phyloP scores from a whole-genome alignment of 352 stramenopile genomes.

The Pythium phragmitis region DNA sequence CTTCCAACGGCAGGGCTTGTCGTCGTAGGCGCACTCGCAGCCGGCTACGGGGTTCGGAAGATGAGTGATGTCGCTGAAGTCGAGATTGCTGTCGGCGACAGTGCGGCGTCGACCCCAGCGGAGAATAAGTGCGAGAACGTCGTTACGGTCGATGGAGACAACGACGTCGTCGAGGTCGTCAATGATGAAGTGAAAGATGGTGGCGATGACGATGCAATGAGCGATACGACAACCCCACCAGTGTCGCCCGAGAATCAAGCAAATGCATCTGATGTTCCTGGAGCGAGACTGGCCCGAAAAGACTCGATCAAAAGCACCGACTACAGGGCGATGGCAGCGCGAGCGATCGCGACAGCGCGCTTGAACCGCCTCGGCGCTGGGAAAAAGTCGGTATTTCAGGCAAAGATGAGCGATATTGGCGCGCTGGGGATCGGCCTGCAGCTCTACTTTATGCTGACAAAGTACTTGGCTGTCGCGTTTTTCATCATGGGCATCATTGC shows the following conservation, averaged over 20 bases:
- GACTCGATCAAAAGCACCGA: conserved; percentile 43
- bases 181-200: not conserved
- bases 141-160: not conserved
- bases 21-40: not conserved
- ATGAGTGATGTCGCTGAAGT: conserved; percentile 3
- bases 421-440: conserved; percentile 78
- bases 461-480: conserved; percentile 67
- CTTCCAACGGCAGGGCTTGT: not conserved
- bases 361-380: conserved; percentile 58
- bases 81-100: not conserved
- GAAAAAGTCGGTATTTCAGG: conserved; percentile 62
- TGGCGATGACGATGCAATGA: not conserved
- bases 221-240: conserved; percentile 3
- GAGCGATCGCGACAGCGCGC: conserved; percentile 36
- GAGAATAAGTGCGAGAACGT: not conserved
- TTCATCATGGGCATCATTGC: conserved; percentile 66
- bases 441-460: conserved; percentile 86
- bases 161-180: not conserved
- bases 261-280: not conserved
- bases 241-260: not conserved
- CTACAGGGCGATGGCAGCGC: conserved; percentile 56
- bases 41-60: not conserved
- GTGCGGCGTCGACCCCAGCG: too few relatives aligned
- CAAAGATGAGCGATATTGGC: conserved; percentile 71
- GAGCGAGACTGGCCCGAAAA: not conserved